phyloP scores from a whole-genome alignment of 768 basidiomycete species.

The Kwoniella dendrophila region DNA sequence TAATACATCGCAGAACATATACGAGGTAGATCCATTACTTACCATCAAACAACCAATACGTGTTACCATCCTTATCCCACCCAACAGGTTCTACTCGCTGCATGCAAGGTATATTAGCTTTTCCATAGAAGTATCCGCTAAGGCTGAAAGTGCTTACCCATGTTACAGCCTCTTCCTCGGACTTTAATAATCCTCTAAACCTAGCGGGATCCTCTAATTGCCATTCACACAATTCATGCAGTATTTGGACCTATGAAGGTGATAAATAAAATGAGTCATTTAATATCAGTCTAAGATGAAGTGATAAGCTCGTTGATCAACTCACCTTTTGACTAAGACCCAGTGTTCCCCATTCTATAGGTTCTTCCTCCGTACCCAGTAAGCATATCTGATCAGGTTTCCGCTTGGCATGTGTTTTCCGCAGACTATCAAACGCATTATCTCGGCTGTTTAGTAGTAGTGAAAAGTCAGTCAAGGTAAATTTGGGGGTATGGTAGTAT shows the following conservation, averaged over 20 bases:
- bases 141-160: constrained; percentile 37
- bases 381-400: constrained; percentile 25
- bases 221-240: constrained; percentile 57
- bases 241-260: constrained; percentile 41
- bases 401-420: constrained; percentile 50
- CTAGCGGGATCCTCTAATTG: constrained; percentile 52
- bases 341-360: constrained; percentile 49
- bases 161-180: constrained; percentile 48
- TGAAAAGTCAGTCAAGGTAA: too few species aligned
- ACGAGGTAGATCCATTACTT: constrained; percentile 9
- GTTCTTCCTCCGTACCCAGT: constrained; percentile 46
- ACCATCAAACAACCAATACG: constrained; percentile 57
- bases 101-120: constrained; percentile 5
- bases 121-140: background rate
- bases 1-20: background rate
- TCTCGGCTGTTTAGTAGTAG: constrained; percentile 33
- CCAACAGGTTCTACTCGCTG: constrained; percentile 56
- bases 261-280: background rate
- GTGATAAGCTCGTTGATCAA: background rate
- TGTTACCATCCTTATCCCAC: constrained; percentile 55
- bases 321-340: constrained; percentile 49
- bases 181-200: constrained; percentile 52
- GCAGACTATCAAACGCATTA: constrained; percentile 46
- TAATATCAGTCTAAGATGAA: background rate
- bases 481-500: too few species aligned